These are phyloP conservation scores for Neocatenulostroma microsporum DNA, from an alignment of 2,329 filamentous ascomycete species.

Conservation along the genomic window DNA sequence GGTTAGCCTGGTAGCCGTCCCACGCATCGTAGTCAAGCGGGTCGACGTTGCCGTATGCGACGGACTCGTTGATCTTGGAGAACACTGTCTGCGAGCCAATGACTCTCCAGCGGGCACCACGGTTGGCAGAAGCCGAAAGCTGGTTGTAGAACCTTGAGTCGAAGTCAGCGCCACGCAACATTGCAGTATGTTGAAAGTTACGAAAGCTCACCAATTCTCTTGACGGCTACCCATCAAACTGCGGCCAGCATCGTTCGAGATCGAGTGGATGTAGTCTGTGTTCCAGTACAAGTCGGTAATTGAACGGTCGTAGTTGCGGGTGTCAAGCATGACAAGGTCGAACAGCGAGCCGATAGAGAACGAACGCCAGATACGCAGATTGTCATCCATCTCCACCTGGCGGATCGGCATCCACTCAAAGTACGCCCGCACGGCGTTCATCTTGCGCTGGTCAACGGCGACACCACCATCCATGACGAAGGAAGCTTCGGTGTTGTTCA, in stretches of 20 bases:
- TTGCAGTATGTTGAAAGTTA: no score
- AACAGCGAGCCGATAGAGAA: slow-evolving; percentile 37
- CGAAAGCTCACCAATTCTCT: no score
- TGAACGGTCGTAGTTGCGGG: slow-evolving; percentile 36
- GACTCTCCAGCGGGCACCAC: slow-evolving; percentile 63
- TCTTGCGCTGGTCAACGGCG: slow-evolving; percentile 38
- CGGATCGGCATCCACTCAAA: slow-evolving; percentile 40
- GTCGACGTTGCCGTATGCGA: slow-evolving; percentile 37
- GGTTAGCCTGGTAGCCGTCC: slow-evolving; percentile 62
- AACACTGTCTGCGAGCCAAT: slow-evolving; percentile 66
- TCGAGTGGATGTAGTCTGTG: slow-evolving; percentile 16
- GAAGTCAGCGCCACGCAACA: no score
- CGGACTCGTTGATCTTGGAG: slow-evolving; percentile 47
- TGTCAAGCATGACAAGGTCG: slow-evolving; percentile 39
- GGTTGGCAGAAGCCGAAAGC: slow-evolving; percentile 39
- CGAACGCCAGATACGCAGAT: slow-evolving; percentile 35
- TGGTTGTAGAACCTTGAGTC: slow-evolving; percentile 53
- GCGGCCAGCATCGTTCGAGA: slow-evolving; percentile 23
- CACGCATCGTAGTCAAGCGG: slow-evolving; percentile 51
- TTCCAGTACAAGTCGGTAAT: slow-evolving; percentile 33
- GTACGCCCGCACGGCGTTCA: slow-evolving; percentile 38
- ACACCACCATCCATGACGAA: slow-evolving; percentile 34
- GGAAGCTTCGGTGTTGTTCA: slow-evolving; percentile 39
- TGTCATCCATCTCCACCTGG: slow-evolving; percentile 39
- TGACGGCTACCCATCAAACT: slow-evolving; percentile 21